Conservation (phyloP, 768 basidiomycete species). For the Zangia roseola region DNA sequence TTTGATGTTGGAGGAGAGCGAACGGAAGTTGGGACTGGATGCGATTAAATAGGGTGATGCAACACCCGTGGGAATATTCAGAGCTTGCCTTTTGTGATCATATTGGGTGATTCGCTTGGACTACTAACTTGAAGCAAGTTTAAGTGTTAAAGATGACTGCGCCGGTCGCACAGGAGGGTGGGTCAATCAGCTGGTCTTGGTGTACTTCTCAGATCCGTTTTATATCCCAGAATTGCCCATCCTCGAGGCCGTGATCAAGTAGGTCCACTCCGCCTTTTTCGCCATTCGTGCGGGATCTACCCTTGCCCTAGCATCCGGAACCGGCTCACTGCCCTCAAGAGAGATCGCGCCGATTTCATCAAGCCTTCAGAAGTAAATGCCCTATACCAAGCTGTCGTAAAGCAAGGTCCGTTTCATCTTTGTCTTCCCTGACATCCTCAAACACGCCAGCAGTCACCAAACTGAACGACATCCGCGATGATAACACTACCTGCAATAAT, state of each 20-base stretch:
- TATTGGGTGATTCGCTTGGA: slow-evolving; percentile 9
- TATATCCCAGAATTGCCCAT: slow-evolving; percentile 77
- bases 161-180: slow-evolving; percentile 81
- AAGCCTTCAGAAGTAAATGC: slow-evolving; percentile 90
- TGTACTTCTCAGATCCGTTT: slow-evolving; percentile 15
- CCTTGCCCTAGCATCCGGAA: slow-evolving; percentile 75
- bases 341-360: slow-evolving; percentile 90
- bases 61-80: slow-evolving; percentile 35
- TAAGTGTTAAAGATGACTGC: slow-evolving; percentile 47
- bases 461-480: slow-evolving; percentile 87
- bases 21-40: slow-evolving; percentile 19
- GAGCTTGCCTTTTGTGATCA: slow-evolving; percentile 36
- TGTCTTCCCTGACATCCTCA: background rate
- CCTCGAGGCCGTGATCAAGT: slow-evolving; percentile 94
- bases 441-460: slow-evolving; percentile 63
- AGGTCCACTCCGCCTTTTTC: slow-evolving; percentile 21
- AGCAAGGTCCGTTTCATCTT: slow-evolving; percentile 65
- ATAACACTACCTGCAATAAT: slow-evolving; percentile 74
- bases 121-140: background rate
- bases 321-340: slow-evolving; percentile 90
- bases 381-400: slow-evolving; percentile 90
- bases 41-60: slow-evolving; percentile 20
- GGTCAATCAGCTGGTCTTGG: slow-evolving; percentile 2
- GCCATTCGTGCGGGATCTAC: slow-evolving; percentile 18
- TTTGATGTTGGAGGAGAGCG: slow-evolving; percentile 5